Conservation (phyloP, 2,329 filamentous ascomycete genomes). For the Alternaria angustiovoidea region DNA sequence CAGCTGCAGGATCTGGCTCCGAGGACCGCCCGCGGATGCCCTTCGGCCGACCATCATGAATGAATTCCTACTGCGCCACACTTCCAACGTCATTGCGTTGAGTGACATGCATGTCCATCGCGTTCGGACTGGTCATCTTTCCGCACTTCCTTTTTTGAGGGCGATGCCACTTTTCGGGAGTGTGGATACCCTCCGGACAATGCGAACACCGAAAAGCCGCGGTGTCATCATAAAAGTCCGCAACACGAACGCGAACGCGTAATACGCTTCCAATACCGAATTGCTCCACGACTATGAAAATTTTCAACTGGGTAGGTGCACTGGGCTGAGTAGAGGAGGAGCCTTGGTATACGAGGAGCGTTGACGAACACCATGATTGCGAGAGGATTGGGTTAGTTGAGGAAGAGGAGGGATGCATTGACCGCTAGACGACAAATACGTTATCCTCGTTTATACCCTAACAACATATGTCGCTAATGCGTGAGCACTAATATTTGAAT, state of each 20-base stretch:
- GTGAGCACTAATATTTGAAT: background rate
- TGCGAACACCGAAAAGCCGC: background rate
- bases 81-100: background rate
- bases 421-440: background rate
- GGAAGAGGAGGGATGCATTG: background rate
- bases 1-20: background rate
- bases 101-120: too few species aligned
- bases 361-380: background rate
- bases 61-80: background rate
- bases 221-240: background rate
- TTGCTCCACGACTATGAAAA: background rate
- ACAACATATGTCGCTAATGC: background rate
- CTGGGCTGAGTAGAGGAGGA: background rate
- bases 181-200: background rate
- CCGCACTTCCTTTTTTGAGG: background rate
- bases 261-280: background rate
- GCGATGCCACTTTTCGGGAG: background rate
- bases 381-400: background rate
- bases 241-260: background rate
- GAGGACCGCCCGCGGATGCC: background rate
- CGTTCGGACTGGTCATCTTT: background rate
- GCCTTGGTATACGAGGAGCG: background rate
- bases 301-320: background rate
- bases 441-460: background rate
- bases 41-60: background rate